Evolutionary conservation across 1,284 basidiomycete genomes (phyloP).

Genomic region (Sporisorium iseilematis-ciliati): DNA sequence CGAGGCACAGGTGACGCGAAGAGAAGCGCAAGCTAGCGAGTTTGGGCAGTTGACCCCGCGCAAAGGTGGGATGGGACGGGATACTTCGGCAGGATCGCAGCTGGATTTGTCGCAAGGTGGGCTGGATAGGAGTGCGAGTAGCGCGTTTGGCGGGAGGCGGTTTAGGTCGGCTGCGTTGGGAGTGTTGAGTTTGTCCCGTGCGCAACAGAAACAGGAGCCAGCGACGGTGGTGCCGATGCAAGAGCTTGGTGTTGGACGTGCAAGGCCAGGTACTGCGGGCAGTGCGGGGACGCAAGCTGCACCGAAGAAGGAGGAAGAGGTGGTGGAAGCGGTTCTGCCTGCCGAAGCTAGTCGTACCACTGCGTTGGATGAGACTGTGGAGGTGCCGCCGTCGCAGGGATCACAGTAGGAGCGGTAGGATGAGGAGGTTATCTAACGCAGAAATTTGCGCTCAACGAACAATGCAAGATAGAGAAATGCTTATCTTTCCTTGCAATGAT

Average conservation of each 20-base stretch:
- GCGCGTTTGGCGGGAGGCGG: conserved; percentile 8
- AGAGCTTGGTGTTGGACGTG: conserved; percentile 13
- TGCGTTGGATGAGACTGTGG: conserved; percentile 17
- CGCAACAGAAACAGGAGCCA: background rate
- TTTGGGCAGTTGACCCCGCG: conserved; percentile 31
- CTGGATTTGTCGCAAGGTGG: conserved; percentile 12
- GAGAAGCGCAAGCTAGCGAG: conserved; percentile 36
- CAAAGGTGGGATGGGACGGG: conserved; percentile 17
- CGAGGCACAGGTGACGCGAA: conserved; percentile 32
- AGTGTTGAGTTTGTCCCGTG: conserved; percentile 28
- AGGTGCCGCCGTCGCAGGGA: conserved; percentile 7
- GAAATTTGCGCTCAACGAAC: background rate
- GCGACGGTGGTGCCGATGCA: conserved; percentile 30
- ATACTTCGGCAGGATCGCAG: conserved; percentile 25
- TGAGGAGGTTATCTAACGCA: background rate
- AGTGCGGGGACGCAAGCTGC: background rate
- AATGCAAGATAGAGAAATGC: background rate
- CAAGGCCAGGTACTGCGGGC: conserved; percentile 1
- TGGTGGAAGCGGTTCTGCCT: conserved; percentile 11
- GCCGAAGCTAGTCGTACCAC: conserved; percentile 32
- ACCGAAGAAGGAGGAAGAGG: background rate
- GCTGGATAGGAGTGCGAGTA: conserved; percentile 28
- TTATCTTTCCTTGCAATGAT: background rate
- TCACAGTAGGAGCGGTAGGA: background rate
- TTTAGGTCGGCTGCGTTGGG: conserved; percentile 44